A percentile compares a stretch with the other conserved stretches of the same genome.
Conservation (phyloP, 164 flowering plant species). For the Vitis amurensis region DNA sequence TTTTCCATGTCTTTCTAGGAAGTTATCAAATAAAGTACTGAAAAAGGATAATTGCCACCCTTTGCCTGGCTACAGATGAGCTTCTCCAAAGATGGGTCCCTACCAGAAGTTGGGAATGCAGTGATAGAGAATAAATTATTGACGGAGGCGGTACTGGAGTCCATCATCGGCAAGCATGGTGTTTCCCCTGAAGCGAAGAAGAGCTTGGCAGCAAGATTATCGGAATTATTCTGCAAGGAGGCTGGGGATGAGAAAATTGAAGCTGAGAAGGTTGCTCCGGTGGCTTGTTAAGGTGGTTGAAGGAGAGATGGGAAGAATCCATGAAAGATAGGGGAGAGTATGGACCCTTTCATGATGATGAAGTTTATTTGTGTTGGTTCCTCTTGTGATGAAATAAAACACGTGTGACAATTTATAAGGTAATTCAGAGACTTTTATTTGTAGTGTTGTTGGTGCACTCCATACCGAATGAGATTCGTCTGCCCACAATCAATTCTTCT, state of each 20-base stretch:
- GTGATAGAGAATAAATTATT: constrained; percentile 68
- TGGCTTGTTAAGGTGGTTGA: not conserved
- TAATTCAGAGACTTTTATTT: too few species aligned
- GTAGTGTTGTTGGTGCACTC: too few species aligned
- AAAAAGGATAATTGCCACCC: not conserved
- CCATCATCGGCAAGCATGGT: constrained; percentile 73
- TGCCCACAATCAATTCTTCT: too few species aligned
- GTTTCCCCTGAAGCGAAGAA: constrained; percentile 63
- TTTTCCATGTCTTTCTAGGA: too few species aligned
- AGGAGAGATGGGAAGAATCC: not conserved
- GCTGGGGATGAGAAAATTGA: not conserved
- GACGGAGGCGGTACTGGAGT: constrained; percentile 61
- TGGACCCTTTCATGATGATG: too few species aligned
- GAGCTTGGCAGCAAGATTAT: constrained; percentile 41
- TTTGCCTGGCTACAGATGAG: constrained; percentile 35
- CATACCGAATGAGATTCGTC: too few species aligned
- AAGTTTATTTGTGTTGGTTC: too few species aligned
- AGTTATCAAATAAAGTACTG: too few species aligned
- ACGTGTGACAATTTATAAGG: too few species aligned
- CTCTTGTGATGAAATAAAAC: too few species aligned
- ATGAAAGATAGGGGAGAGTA: not conserved
- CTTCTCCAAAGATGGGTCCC: constrained; percentile 55
- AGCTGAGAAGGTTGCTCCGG: not conserved
- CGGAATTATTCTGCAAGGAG: constrained; percentile 14
- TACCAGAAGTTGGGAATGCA: constrained; percentile 45